Evolutionary conservation across 148 eudicot genomes (phyloP).

Genomic region (Pouteria glomerata): DNA sequence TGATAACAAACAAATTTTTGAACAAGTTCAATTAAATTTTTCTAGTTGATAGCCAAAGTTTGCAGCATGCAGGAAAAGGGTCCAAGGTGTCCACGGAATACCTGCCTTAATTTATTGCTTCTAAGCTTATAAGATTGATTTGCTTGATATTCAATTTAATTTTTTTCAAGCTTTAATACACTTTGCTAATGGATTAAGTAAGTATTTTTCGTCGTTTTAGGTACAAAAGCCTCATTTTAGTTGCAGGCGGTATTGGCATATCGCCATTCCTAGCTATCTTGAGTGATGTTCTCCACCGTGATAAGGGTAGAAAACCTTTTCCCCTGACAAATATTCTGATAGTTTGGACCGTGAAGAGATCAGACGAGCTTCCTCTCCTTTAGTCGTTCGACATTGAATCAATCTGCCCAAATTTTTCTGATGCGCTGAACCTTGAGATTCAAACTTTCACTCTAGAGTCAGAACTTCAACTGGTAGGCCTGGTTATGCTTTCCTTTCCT

Average conservation of each 20-base stretch:
- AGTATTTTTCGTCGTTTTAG: constrained; percentile 19
- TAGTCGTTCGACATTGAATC: constrained; percentile 45
- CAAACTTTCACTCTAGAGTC: constrained; percentile 77
- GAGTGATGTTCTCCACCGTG: constrained; percentile 58
- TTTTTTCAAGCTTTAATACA: neutral
- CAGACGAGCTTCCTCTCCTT: constrained; percentile 68
- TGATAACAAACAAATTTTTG: neutral
- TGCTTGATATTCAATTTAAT: neutral
- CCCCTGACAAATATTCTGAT: constrained; percentile 47
- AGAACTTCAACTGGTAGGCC: constrained; percentile 58
- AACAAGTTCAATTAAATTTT: too few species aligned
- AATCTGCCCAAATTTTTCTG: constrained; percentile 45
- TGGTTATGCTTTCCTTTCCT: neutral
- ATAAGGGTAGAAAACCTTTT: constrained; percentile 55
- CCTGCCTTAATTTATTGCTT: neutral
- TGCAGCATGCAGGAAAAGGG: neutral
- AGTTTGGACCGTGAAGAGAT: constrained; percentile 70
- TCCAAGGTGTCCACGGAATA: neutral
- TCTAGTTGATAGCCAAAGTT: too few species aligned
- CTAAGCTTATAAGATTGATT: neutral
- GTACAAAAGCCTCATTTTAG: constrained; percentile 68
- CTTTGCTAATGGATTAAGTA: neutral
- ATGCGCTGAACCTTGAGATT: constrained; percentile 58
- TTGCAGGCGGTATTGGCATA: constrained; percentile 88
- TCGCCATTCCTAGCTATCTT: constrained; percentile 77